phyloP scores from a whole-genome alignment of 2,329 filamentous ascomycete genomes.

The Epichloe baconii region DNA sequence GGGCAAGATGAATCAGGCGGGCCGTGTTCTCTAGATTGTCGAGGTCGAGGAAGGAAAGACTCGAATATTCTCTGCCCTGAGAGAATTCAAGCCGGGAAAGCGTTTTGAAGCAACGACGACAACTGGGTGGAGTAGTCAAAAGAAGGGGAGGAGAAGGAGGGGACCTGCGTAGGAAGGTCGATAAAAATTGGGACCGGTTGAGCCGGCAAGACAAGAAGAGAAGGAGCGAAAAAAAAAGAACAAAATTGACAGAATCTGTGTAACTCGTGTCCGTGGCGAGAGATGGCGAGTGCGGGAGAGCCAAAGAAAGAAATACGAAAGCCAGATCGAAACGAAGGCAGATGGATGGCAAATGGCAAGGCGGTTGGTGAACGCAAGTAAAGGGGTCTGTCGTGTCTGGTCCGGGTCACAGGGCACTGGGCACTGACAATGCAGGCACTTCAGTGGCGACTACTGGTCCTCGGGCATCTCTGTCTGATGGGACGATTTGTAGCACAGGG shows the following conservation, averaged over 20 bases:
- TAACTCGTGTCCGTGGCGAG: background rate
- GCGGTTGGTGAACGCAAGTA: background rate
- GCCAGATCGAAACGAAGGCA: background rate
- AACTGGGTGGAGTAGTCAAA: background rate
- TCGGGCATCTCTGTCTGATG: too few species aligned
- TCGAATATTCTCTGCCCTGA: background rate
- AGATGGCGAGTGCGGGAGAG: background rate
- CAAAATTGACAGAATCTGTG: background rate
- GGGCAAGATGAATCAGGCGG: background rate
- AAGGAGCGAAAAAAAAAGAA: background rate
- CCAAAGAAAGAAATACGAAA: background rate
- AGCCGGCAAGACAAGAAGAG: background rate
- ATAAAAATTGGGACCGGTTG: background rate
- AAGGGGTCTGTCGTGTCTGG: background rate
- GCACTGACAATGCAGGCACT: too few species aligned
- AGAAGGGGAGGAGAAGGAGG: background rate
- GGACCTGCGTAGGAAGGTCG: background rate
- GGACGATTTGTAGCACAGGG: too few species aligned
- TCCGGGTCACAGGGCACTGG: background rate
- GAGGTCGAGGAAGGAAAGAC: constrained; percentile 2
- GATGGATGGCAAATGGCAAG: too few species aligned
- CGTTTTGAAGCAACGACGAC: constrained; percentile 2
- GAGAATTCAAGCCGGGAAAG: background rate
- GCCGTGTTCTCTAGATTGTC: background rate
- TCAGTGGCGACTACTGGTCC: too few species aligned